Base-by-base conservation (phyloP, 164 flowering plant genomes). In the Stephania cephalantha region DNA sequence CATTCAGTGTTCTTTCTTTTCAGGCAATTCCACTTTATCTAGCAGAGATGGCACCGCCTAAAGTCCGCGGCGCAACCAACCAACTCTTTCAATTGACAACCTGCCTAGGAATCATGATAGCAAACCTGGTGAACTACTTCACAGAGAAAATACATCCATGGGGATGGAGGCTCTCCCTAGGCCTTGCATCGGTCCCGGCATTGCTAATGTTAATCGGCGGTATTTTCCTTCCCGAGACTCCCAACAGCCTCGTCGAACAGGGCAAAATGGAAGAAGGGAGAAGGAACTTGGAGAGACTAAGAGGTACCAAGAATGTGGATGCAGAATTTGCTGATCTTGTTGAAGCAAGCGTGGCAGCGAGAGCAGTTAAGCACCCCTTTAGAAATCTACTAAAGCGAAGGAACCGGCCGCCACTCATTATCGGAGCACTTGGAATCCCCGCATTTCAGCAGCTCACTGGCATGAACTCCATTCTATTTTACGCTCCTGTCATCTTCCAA, bases 401-500 rank as follows among this genome's bases (percentile, higher is more conserved):
- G 75, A 87, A 94, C 73, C 87, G 98, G 1, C 98, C 98, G 17
- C 95, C 89, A 73, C 61, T 93, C 75, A 78, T 95, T 6, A 85
- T 95, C 2, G 97, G 91, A 42, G 94, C 91, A 4, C 20, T 92
- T 11, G 92, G 90, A 6, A 89, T 95, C 68, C 97, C 98, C 0
- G 95, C 97, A 25, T 95, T 93, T 81, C 97, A 95, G 75, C 97
- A 95, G 74, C 89, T 95, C 50, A 88, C 97, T 0, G 98, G 98
- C 25, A 95, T 79, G 84, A 95, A 95, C 79, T 91, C 97, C 2
- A 90, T 95, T 1, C 90, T 93, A 50, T 95, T 95, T 81, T 95
- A 95, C 71, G 95, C 98, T 44, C 98, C 98, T 1, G 97, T 93
- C 30, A 86, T 95, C 65, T 93, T 95, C 68, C 92, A 89, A 78